Percentiles rank a stretch among this genome's conserved stretches.
Evolutionary conservation across 129 eudicot genomes (phyloP).

Genomic region (sunflower (Helianthus annuus)): HanXRQr2.0-SUNRISE NC_035449.2:60889409-60889908

Average conservation of each 20-base stretch:
- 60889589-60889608: background rate
- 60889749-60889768: background rate
- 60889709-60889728: slow-evolving; percentile 1
- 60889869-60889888: background rate
- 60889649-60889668: background rate
- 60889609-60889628: background rate
- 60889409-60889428: slow-evolving; percentile 75
- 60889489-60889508: slow-evolving; percentile 72
- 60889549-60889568: background rate
- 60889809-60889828: background rate
- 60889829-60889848: slow-evolving; percentile 1
- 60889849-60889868: background rate
- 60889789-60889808: background rate
- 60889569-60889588: background rate
- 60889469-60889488: slow-evolving; percentile 57
- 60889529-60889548: background rate
- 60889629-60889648: background rate
- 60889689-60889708: background rate
- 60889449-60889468: slow-evolving; percentile 52
- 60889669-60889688: slow-evolving; percentile 3
- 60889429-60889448: slow-evolving; percentile 55
- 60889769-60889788: slow-evolving; percentile 15
- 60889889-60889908: background rate
- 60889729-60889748: background rate
- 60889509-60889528: slow-evolving; percentile 19